Base-by-base conservation (phyloP, 2,329 filamentous ascomycete genomes). In the Fusarium coicis region DNA sequence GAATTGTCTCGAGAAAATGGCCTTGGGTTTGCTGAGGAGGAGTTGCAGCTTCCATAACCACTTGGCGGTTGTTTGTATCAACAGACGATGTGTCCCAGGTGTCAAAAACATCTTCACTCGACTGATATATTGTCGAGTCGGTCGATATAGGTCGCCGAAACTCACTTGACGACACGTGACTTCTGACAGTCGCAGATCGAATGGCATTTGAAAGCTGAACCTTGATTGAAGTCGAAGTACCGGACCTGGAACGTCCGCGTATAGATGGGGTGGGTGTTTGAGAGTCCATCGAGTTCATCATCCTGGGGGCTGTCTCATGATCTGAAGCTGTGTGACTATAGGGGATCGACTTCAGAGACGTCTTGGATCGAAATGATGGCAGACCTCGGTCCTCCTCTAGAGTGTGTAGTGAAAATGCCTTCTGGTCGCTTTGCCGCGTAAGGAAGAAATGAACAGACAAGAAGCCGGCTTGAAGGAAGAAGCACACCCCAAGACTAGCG, bases 11-110 rank as follows among this genome's bases (percentile, higher is more conserved):
- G 10, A 95, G 85, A 58, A 88, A 87, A 36, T 86, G 86, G 39
- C 83, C 79, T 66, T 84, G 83, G n/a, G 84, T 75, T 60, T 83
- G 81, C 18, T 84, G 77, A 49, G 84, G 83, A 43, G 84, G 84
- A 19, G 84, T 83, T 30, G 85, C 84, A 16, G 85, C 81, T 58
- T 87, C 87, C 57, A 89, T 77, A 3, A 90, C 87, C 5, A 87
- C 86, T 74, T 91, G 88, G 34, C 89, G 87, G 73, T 87, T 88
- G 72, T 91, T 88, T 6, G 88, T 82, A 74, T 92, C 91, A 5
- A 93, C 90, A 1, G 86, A 85, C 1, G 91, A 93, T 0, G 91
- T 93, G 76, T 94, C 92, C 93, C 93, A 94, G 5, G 88, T 90
- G 75, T 94, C 92, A 76, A 94, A 94, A 4, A 89, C 88, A 68